These are phyloP conservation scores for Zasmidium angulare DNA, from an alignment of 2,329 filamentous ascomycete genomes.

Conservation along the genomic window DNA sequence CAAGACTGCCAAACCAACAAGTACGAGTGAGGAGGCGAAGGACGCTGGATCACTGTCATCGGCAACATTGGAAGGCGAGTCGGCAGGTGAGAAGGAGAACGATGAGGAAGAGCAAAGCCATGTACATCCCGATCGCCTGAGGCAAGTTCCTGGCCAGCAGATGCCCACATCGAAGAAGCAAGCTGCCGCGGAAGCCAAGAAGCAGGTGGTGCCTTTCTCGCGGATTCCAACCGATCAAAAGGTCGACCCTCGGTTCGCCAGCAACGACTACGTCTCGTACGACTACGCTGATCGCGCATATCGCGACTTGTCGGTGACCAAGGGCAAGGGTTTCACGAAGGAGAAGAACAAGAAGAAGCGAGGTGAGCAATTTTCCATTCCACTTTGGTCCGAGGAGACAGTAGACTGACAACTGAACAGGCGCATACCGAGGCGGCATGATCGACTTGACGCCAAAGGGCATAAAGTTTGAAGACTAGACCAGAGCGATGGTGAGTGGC, in stretches of 20 bases:
- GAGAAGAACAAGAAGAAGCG: conserved; percentile 87
- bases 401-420: conserved; percentile 66
- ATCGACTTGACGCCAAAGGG: conserved; percentile 85
- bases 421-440: conserved; percentile 82
- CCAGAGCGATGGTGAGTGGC: neutral
- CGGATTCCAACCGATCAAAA: conserved; percentile 69
- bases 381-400: conserved; percentile 8
- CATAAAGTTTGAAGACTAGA: conserved; percentile 88
- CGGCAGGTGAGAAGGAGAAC: conserved; percentile 18
- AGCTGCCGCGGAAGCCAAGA: conserved; percentile 41
- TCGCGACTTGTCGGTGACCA: conserved; percentile 83
- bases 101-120: conserved; percentile 37
- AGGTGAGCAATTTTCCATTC: conserved; percentile 25
- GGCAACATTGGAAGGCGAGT: conserved; percentile 30
- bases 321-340: conserved; percentile 97
- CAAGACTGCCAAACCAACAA: conserved; percentile 24
- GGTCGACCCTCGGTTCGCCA: conserved; percentile 68
- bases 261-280: conserved; percentile 80
- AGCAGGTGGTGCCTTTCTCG: conserved; percentile 70
- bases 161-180: conserved; percentile 14
- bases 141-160: conserved; percentile 15
- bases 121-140: conserved; percentile 42
- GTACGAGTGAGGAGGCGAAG: neutral
- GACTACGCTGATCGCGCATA: conserved; percentile 88
- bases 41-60: conserved; percentile 29